phyloP scores from a whole-genome alignment of 805 yeast genomes.

The Myxozyma nipponensis region DNA sequence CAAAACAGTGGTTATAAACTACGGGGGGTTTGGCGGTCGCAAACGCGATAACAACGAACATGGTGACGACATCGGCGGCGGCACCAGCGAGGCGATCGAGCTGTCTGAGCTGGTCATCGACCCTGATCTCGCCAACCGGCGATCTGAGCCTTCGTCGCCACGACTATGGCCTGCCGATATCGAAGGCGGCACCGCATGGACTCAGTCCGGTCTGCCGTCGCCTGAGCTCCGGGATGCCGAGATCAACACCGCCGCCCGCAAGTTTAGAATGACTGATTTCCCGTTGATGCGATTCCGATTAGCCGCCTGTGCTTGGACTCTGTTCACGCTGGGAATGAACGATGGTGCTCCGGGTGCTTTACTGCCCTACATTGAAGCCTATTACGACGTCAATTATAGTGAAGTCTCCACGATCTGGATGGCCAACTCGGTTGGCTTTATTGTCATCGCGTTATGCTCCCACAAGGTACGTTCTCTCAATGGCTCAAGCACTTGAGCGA shows the following conservation, averaged over 20 bases:
- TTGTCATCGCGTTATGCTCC: slow-evolving; percentile 48
- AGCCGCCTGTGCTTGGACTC: slow-evolving; percentile 7
- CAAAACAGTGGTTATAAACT: slow-evolving; percentile 1
- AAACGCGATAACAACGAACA: too few species aligned
- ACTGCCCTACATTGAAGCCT: slow-evolving; percentile 51
- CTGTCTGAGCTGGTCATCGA: not conserved
- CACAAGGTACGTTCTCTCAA: slow-evolving; percentile 44
- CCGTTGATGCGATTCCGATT: slow-evolving; percentile 9
- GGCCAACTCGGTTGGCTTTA: slow-evolving; percentile 54
- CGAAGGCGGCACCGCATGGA: not conserved
- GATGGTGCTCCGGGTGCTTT: slow-evolving; percentile 63
- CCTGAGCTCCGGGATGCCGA: not conserved
- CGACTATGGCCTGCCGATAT: not conserved
- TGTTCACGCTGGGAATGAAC: slow-evolving; percentile 21
- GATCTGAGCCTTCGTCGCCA: not conserved
- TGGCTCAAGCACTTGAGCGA: not conserved
- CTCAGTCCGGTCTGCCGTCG: not conserved
- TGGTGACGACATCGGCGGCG: not conserved
- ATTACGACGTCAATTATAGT: slow-evolving; percentile 48
- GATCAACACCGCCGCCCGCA: not conserved
- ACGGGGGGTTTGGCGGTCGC: too few species aligned
- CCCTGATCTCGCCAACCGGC: not conserved
- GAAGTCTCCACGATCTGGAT: slow-evolving; percentile 59
- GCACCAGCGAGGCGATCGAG: not conserved
- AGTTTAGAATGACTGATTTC: not conserved